Evolutionary conservation across 495 filamentous ascomycete species (phyloP), one percentile per base, ranked within the genome.

Genomic region (Oidiodendron maius): DNA sequence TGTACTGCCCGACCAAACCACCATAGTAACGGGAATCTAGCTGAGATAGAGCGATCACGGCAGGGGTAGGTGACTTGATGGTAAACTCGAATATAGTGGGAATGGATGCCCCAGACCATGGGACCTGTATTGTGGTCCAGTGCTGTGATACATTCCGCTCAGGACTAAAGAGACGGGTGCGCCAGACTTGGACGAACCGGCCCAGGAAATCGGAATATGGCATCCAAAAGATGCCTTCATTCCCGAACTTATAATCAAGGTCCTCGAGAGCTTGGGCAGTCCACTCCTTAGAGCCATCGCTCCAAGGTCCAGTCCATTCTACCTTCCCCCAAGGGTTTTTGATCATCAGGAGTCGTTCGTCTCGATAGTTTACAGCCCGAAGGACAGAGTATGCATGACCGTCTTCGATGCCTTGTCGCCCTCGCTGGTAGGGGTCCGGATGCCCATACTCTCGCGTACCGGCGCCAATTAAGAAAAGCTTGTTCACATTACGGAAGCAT

Each of bases 201-300:
- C 81, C 79, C 4, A 96, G 75, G 18, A 96, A 75, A 58, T 96
- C 91, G 21, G 82, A 72, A 60, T 90, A 95, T 36, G 73, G 70
- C 46, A 81, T 81, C 77, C 77, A 81, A 47, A 79, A 81, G 3
- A 68, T 82, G 2, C 89, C 90, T 58, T 95, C 91, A 56, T 96
- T 84, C 24, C 91, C 91, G 62, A 96, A 55, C 21, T 20, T 30
- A 56, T 95, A 88, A 22, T 77, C 71, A 2, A 96, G 74, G 43
- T 80, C 80, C 38, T 80, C 63, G 72, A 95, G 81, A 87, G 87
- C 93, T 57, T 94, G 80, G 0, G 87, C 67, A 3, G 88, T 95
- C 91, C 91, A 96, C 63, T 95, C 82, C 57, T 89, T 87, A 4
- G 85, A 90, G 16, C 91, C 89, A 59, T 94, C 88, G 16, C 84